Evolutionary conservation across 352 stramenopile genomes (phyloP).

Genomic region (Achlya hypogyna): DNA sequence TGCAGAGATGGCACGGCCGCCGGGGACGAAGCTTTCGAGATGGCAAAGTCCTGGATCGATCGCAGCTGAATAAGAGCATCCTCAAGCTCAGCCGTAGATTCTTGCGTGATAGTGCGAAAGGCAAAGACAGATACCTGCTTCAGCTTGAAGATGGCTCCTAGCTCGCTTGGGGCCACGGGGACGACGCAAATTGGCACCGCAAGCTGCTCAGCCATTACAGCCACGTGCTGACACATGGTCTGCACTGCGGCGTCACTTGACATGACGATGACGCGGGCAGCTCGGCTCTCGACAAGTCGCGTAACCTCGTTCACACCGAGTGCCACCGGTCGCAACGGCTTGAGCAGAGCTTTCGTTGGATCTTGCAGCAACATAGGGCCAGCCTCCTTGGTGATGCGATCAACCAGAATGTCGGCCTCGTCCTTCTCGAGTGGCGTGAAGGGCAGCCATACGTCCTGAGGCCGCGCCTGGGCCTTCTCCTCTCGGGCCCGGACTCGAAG

Average conservation of each 20-base stretch:
- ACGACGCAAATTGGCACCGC: neutral
- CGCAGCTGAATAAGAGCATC: neutral
- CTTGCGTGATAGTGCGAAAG: neutral
- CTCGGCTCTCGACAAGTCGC: neutral
- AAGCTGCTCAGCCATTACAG: neutral
- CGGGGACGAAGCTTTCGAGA: neutral
- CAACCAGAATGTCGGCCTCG: neutral
- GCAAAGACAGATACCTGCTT: neutral
- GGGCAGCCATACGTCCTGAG: neutral
- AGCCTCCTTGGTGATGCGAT: neutral
- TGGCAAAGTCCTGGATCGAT: constrained; percentile 1
- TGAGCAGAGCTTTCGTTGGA: neutral
- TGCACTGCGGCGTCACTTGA: neutral
- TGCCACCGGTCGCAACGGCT: neutral
- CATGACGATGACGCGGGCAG: neutral
- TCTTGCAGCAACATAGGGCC: neutral
- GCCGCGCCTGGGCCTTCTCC: neutral
- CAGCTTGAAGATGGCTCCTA: neutral
- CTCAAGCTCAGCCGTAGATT: neutral
- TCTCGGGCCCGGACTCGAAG: neutral
- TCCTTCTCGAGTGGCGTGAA: neutral
- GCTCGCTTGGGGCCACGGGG: neutral
- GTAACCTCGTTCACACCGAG: neutral
- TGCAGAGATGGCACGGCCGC: too few relatives aligned
- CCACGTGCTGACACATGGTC: neutral